Conservation (phyloP, 805 yeast species). For the Saturnispora bothae region DNA sequence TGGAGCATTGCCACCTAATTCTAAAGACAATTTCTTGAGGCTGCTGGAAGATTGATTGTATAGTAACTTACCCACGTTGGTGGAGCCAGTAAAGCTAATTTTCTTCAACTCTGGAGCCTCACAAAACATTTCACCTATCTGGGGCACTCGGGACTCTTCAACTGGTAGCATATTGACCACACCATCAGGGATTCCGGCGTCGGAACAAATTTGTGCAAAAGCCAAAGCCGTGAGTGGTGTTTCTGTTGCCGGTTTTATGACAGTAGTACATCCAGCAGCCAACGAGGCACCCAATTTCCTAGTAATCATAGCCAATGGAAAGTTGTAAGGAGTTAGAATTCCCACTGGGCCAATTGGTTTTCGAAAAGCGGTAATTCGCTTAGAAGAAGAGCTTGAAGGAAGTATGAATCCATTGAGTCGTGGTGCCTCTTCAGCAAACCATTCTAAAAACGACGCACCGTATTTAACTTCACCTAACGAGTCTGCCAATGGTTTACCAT, state of each 20-base stretch:
- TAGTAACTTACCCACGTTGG: constrained; percentile 57
- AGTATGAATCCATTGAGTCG: constrained; percentile 53
- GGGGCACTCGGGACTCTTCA: constrained; percentile 26
- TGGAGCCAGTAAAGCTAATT: constrained; percentile 71
- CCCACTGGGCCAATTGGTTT: constrained; percentile 80
- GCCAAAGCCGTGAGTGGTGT: constrained; percentile 71
- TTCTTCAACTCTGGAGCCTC: constrained; percentile 46
- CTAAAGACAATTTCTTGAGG: constrained; percentile 60
- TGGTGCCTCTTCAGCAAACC: constrained; percentile 83
- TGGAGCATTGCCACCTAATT: constrained; percentile 78
- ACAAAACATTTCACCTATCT: constrained; percentile 47
- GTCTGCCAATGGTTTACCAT: constrained; percentile 66
- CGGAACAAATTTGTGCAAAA: constrained; percentile 44
- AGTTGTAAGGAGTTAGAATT: constrained; percentile 76
- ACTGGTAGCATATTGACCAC: constrained; percentile 56
- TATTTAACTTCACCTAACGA: constrained; percentile 59
- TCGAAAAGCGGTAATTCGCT: constrained; percentile 44
- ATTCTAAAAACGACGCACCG: constrained; percentile 70
- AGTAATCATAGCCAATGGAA: constrained; percentile 72
- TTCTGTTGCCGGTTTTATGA: constrained; percentile 66
- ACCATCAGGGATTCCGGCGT: constrained; percentile 66
- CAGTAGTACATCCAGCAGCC: constrained; percentile 77
- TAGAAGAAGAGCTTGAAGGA: constrained; percentile 37
- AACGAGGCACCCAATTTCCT: constrained; percentile 66
- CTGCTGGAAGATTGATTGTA: constrained; percentile 50